These are phyloP conservation scores for Monosporozyma yasuniensis DNA, from an alignment of 805 yeast species.

Conservation along the genomic window DNA sequence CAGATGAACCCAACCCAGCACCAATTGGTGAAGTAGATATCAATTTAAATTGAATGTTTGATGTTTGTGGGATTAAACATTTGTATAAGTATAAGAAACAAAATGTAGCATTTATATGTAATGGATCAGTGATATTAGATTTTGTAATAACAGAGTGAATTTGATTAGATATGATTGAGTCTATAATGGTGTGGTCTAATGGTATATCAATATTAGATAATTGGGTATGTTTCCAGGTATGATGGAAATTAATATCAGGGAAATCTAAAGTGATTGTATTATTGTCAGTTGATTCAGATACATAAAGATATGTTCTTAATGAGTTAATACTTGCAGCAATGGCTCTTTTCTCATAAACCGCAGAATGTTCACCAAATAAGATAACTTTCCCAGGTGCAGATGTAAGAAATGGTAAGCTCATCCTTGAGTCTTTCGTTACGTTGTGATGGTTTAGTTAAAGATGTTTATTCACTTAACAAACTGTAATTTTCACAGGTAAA, in stretches of 20 bases:
- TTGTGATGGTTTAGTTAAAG: background rate
- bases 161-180: background rate
- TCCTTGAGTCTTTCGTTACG: background rate
- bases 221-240: constrained; percentile 41
- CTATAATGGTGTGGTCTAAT: background rate
- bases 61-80: background rate
- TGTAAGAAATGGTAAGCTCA: constrained; percentile 50
- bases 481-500: too few relatives aligned
- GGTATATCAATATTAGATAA: background rate
- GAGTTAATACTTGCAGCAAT: constrained; percentile 85
- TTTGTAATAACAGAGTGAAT: background rate
- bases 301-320: constrained; percentile 71
- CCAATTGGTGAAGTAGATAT: constrained; percentile 63
- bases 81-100: constrained; percentile 71
- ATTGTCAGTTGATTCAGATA: constrained; percentile 32
- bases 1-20: constrained; percentile 94
- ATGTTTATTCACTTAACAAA: too few relatives aligned
- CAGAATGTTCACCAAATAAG: constrained; percentile 94
- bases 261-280: constrained; percentile 56
- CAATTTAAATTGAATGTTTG: background rate
- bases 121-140: constrained; percentile 27
- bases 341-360: constrained; percentile 87
- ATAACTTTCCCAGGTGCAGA: constrained; percentile 97
- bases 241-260: constrained; percentile 68
- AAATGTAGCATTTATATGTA: constrained; percentile 70